Percentiles rank a stretch among this genome's conserved stretches.
Conservation (phyloP, 306 rosid species). For the Prunus mira region DNA sequence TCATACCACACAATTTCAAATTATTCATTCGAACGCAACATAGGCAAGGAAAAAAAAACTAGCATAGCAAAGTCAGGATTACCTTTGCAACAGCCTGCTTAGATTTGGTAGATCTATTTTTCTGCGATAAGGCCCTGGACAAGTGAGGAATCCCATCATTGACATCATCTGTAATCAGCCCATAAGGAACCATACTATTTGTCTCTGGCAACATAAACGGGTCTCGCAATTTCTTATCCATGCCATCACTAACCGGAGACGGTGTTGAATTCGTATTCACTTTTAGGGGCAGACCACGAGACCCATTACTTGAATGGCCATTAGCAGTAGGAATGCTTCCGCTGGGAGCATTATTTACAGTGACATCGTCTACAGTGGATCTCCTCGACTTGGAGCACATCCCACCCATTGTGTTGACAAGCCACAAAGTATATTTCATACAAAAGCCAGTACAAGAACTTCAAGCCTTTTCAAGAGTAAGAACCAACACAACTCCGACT, state of each 20-base stretch:
- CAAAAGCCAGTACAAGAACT: conserved; percentile 30
- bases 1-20: not conserved
- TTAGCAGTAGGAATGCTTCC: conserved; percentile 54
- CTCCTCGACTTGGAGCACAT: conserved; percentile 84
- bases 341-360: conserved; percentile 46
- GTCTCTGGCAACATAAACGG: conserved; percentile 55
- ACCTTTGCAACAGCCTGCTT: conserved; percentile 82
- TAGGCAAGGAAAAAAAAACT: not conserved
- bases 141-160: conserved; percentile 89
- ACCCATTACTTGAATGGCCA: conserved; percentile 56
- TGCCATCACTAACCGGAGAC: conserved; percentile 42
- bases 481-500: not conserved
- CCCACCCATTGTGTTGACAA: conserved; percentile 67
- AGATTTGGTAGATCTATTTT: conserved; percentile 70
- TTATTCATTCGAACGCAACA: not conserved
- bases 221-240: conserved; percentile 56
- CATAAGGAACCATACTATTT: conserved; percentile 45
- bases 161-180: conserved; percentile 51
- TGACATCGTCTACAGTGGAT: conserved; percentile 50
- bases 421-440: conserved; percentile 32
- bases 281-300: conserved; percentile 42
- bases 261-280: conserved; percentile 37
- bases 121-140: conserved; percentile 63
- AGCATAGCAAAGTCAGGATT: conserved; percentile 21
- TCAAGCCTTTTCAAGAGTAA: conserved; percentile 2